phyloP scores from a whole-genome alignment of 441 rosid species.

The Syzygium syzygioides region DNA sequence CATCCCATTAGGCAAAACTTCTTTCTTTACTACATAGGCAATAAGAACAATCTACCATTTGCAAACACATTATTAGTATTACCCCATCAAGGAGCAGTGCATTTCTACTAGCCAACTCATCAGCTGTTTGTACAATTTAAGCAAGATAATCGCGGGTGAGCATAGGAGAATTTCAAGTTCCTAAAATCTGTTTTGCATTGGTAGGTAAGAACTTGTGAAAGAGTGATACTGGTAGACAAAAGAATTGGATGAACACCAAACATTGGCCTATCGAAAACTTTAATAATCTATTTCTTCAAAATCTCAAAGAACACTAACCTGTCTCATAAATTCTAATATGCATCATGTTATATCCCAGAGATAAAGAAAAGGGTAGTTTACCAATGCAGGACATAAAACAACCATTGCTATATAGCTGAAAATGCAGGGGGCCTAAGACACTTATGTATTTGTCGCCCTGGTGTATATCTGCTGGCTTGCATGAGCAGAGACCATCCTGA shows the following conservation, averaged over 20 bases:
- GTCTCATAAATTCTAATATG: not conserved
- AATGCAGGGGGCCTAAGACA: not conserved
- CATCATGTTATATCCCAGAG: not conserved
- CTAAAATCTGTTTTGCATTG: not conserved
- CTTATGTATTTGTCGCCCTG: not conserved
- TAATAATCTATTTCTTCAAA: not conserved
- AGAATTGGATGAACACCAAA: not conserved
- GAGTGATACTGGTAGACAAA: not conserved
- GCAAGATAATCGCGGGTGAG: not conserved
- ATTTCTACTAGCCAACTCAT: not conserved
- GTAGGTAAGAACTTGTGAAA: not conserved
- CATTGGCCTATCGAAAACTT: not conserved
- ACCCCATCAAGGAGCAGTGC: not conserved
- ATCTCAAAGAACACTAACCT: not conserved
- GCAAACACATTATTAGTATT: not conserved
- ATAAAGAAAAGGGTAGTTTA: not conserved
- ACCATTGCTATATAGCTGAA: not conserved
- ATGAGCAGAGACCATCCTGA: slow-evolving; percentile 1
- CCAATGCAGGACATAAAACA: not conserved
- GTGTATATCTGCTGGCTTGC: slow-evolving; percentile 5
- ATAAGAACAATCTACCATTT: not conserved
- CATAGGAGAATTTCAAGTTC: not conserved
- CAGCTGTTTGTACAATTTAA: not conserved
- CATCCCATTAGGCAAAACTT: not conserved
- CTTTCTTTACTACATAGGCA: not conserved